Evolutionary conservation across 768 basidiomycete genomes (phyloP).

Genomic region (Fistulinella prunicolor): DNA sequence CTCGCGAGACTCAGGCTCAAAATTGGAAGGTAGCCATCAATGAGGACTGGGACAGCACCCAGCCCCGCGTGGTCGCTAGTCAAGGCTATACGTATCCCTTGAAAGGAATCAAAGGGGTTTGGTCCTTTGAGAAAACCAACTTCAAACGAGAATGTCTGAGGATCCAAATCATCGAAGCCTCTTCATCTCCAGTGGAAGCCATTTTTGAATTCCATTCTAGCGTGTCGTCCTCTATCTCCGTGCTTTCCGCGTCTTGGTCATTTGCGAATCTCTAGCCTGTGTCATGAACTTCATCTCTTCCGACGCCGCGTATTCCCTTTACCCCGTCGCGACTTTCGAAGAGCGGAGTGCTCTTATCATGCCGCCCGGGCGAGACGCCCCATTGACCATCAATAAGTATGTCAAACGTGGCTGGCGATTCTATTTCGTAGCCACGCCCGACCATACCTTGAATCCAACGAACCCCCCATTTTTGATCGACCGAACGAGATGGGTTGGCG

Average conservation of each 20-base stretch:
- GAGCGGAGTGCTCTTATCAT: constrained; percentile 26
- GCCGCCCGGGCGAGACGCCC: constrained; percentile 3
- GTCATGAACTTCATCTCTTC: constrained; percentile 39
- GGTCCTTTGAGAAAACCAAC: constrained; percentile 23
- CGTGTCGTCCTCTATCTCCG: constrained; percentile 21
- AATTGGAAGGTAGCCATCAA: constrained; percentile 12
- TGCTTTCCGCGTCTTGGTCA: constrained; percentile 12
- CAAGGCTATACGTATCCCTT: background rate
- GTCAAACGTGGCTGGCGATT: constrained; percentile 32
- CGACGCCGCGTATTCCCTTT: constrained; percentile 40
- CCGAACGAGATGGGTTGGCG: constrained; percentile 30
- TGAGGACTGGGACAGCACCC: constrained; percentile 19
- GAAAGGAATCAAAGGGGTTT: constrained; percentile 11
- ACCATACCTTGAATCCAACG: background rate
- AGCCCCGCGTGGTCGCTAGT: background rate
- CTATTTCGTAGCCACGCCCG: constrained; percentile 4
- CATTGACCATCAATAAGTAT: constrained; percentile 33
- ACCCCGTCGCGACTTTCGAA: constrained; percentile 41
- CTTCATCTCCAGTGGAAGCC: constrained; percentile 22
- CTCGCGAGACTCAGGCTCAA: constrained; percentile 18
- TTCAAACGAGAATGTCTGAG: constrained; percentile 12
- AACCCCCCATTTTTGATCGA: constrained; percentile 18
- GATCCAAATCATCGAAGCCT: constrained; percentile 39
- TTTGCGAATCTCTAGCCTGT: background rate
- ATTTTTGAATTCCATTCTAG: constrained; percentile 50